Base-by-base conservation (phyloP, 129 eudicot genomes). In the Centaurea solstitialis region DNA sequence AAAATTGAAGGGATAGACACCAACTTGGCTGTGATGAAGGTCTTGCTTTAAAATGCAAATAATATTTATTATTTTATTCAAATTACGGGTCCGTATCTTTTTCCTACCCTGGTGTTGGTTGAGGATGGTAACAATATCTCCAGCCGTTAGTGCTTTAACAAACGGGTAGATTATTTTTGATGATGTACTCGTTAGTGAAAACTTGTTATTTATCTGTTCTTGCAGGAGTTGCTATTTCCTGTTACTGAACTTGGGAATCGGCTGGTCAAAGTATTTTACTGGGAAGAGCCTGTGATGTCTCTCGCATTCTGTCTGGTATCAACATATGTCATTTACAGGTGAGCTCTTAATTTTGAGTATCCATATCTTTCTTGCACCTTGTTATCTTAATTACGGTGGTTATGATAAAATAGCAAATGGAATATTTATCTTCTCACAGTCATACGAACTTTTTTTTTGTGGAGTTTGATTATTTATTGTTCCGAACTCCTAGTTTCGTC, bases 1-100 rank as follows among this genome's bases (percentile, higher is more conserved):
- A 94, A 92, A 89, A 93, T 94, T 70, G 97, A 94, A 68, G 98
- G 98, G 28, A 83, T 94, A 23, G 98, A 94, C 79, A 94, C 98
- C 78, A 94, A 94, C 68, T 81, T 94, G 75, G 97, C 96, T 74
- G 96, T 94, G 81, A 85, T 92, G 90, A 89, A 90, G 98, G 98
- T 94, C 76, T 4, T 66, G 21, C 22, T 74, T 41, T 12, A 20
- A 57, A 7, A 30, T 18, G 40, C 33, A 47, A 47, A 39, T 38
- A 6, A 59, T 57, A 57, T 57, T 57, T 57, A 9, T n/a, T n/a
- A n/a, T 57, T 57, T 22, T 57, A 57, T 57, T 22, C 65, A 57
- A 57, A 57, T 57, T 17, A 57, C 9, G 22, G 2, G 9, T 57
- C 65, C 2, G 65, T 57, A 80, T 26, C 23, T 65, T 8, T 68